phyloP scores from a whole-genome alignment of 208 protist genomes.

The Crithidia bombi region DNA sequence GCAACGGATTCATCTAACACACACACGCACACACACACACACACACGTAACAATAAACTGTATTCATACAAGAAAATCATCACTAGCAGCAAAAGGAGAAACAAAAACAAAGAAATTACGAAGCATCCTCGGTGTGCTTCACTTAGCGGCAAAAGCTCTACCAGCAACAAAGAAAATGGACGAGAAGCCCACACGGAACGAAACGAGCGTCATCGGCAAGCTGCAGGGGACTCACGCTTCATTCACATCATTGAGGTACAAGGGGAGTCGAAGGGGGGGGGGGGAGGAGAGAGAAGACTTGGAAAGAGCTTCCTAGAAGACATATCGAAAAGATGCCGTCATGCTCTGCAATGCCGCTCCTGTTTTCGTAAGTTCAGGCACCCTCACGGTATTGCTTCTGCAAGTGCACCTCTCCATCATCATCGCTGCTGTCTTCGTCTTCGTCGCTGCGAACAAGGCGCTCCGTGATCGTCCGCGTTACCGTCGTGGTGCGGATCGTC shows the following conservation, averaged over 20 bases:
- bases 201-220: too few species aligned
- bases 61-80: not conserved
- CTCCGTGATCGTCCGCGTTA: slow-evolving; percentile 74
- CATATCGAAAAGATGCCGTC: too few species aligned
- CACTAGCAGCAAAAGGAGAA: too few species aligned
- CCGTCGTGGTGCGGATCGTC: slow-evolving; percentile 69
- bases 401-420: slow-evolving; percentile 27
- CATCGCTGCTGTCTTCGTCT: slow-evolving; percentile 50
- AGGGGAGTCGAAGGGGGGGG: too few species aligned
- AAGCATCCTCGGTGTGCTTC: not conserved
- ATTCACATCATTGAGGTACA: too few species aligned
- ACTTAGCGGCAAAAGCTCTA: too few species aligned
- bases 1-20: too few species aligned
- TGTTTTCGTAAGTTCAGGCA: not conserved
- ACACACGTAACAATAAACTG: too few species aligned
- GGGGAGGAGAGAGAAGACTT: too few species aligned
- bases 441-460: slow-evolving; percentile 60
- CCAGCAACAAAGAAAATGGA: slow-evolving; percentile 16
- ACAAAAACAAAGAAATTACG: not conserved
- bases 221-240: too few species aligned
- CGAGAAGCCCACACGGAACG: not conserved
- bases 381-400: not conserved
- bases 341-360: not conserved
- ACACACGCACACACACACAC: too few species aligned
- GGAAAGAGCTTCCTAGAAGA: too few species aligned